Base-by-base conservation (phyloP, 352 stramenopile genomes). In the Pythium volutum region DNA sequence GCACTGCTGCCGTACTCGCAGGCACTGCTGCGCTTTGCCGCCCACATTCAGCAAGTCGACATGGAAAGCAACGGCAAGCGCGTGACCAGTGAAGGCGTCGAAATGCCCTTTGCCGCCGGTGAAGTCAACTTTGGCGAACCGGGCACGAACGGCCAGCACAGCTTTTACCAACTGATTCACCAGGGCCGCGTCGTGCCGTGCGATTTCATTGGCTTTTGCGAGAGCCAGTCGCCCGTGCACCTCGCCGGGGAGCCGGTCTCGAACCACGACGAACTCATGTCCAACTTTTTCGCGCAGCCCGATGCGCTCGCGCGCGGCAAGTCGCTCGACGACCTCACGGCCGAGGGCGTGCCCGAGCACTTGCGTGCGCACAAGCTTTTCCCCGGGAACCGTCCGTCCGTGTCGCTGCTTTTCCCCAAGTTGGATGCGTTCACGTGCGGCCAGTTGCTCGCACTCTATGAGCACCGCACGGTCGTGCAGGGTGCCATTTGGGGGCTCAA, bases 231-330 rank as follows among this genome's bases (percentile, higher is more conserved):
- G 70, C 84, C 86, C 39, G 73, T 96, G 53, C 36, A 70, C 41
- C 75, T 93, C 49, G 75, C 75, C 0, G 77, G 78, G 29, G 84
- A 98, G 70, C 58, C 81, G 0, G 90, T 99, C 31, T 92, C 87
- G n/a, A 98, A 98, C 82, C 97, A 99, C 81, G 97, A 99, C 76
- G 97, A 99, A 79, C 89, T 99, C 63, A 99, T 99, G 97, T 96
- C 84, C 55, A 99, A 99, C 82, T 99, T 99, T 74, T 99, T 99
- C 71, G 97, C 97, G 34, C 97, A 99, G 74, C 96, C 97, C 0
- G 97, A 99, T 75, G 97, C 97, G 8, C 78, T 99, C 9, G 97
- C 97, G 7, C 89, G 88, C 55, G 97, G 97, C 68, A 99, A 99
- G 81, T 98, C 89, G 29, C 64, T 97, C 10, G 85, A 89, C 31